Evolutionary conservation across 106 monocot species (phyloP), one percentile per base, ranked within the genome.

Genomic region (Dendrobium chrysotoxum): DNA sequence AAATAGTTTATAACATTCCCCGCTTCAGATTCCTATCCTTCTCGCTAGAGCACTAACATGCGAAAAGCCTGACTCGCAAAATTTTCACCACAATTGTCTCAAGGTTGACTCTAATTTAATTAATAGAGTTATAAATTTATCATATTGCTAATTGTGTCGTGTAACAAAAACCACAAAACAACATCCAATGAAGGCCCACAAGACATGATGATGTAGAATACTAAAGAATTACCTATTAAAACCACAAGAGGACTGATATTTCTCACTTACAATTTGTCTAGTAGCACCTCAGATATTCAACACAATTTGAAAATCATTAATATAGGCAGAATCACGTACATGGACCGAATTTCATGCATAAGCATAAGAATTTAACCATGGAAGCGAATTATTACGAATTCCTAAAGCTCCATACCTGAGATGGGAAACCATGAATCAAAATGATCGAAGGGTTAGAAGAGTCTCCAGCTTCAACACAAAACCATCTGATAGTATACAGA

Each of bases 401-500:
- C 64, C 64, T 25, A 26, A 64, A 64, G 26, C 26, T 41, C 68
- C 64, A 44, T 42, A 94, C 97, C 88, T 98, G 97, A 46, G 97
- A 98, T 80, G 97, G 97, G 83, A 98, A 85, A 23, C 97, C 97
- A 82, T 98, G 97, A 79, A 90, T 76, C 80, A 98, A 81, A 73
- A 94, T 70, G 71, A 94, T 82, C 7, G 81, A 47, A 50, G 87
- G 89, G 75, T 89, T 86, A 25, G 89, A 82, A 42, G 86, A 77
- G 75, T 78, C 88, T 80, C 97, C 97, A 79, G 86, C 80, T 82
- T 98, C 97, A 55, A 98, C 88, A 68, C 88, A 94, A 77, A 98
- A 98, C 97, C 97, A 98, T 83, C 97, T 98, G 84, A 64, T 79
- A 28, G 75, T 30, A 50, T 31, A 41, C 74, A 74, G 10, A 74